A percentile compares a stretch with the other conserved stretches of the same genome.
phyloP scores from a whole-genome alignment of 768 basidiomycete genomes.

The Leccinum barrowsii region DNA sequence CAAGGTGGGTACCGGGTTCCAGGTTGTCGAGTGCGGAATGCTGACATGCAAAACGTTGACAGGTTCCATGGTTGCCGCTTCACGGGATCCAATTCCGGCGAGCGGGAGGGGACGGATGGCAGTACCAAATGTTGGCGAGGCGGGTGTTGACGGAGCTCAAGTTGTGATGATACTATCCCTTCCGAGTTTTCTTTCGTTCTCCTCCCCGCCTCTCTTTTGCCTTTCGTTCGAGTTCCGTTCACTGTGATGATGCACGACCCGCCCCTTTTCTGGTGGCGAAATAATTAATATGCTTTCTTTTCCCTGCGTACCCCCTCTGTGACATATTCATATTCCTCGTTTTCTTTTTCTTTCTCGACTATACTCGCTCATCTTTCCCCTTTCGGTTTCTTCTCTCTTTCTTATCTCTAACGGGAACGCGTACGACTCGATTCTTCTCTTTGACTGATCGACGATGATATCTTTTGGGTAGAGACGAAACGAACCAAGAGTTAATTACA shows the following conservation, averaged over 20 bases:
- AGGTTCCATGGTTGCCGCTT: slow-evolving; percentile 91
- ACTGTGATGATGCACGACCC: not conserved
- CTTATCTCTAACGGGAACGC: not conserved
- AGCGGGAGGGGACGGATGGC: slow-evolving; percentile 89
- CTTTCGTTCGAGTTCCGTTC: not conserved
- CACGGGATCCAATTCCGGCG: slow-evolving; percentile 96
- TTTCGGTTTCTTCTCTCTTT: not conserved
- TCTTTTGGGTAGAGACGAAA: not conserved
- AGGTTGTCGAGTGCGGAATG: not conserved
- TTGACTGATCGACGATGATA: not conserved
- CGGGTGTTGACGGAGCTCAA: slow-evolving; percentile 86
- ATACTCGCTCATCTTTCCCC: not conserved
- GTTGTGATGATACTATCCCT: slow-evolving; percentile 43
- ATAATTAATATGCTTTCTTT: not conserved
- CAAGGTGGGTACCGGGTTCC: slow-evolving; percentile 59
- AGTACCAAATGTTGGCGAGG: slow-evolving; percentile 93
- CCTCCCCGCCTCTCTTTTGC: not conserved
- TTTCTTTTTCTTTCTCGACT: not conserved
- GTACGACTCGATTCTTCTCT: not conserved
- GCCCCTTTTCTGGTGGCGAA: not conserved
- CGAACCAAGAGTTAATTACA: not conserved
- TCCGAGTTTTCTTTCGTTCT: not conserved
- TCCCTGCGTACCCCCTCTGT: not conserved
- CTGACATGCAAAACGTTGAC: slow-evolving; percentile 6
- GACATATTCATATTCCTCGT: not conserved